Conservation (phyloP, 257 asterid genomes). For the Vinca minor region DNA sequence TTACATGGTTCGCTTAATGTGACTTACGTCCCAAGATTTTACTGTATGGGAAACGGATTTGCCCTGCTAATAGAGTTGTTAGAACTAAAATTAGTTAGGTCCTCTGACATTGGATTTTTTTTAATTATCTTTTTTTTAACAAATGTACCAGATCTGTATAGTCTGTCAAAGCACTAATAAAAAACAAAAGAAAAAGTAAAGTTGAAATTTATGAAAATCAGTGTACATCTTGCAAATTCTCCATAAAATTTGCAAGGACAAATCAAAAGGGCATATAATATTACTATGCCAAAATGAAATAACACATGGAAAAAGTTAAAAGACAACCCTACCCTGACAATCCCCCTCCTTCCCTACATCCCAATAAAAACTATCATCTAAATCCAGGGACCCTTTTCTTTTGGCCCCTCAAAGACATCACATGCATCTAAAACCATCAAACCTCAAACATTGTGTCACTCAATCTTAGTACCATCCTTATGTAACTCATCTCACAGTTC, state of each 20-base stretch:
- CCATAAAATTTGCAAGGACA: conserved; percentile 4
- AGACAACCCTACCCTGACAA: conserved; percentile 5
- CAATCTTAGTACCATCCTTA: too few species aligned
- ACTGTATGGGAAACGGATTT: too few species aligned
- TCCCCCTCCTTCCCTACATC: background rate
- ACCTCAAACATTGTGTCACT: too few species aligned
- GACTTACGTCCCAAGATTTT: too few species aligned
- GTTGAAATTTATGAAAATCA: too few species aligned
- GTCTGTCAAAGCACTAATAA: background rate
- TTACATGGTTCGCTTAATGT: too few species aligned
- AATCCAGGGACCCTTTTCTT: background rate
- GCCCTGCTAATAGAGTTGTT: too few species aligned
- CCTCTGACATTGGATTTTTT: background rate
- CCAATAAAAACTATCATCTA: conserved; percentile 6
- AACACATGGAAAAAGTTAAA: background rate
- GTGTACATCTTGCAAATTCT: background rate
- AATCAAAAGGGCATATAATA: conserved; percentile 8
- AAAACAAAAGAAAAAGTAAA: background rate
- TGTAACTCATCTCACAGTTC: too few species aligned
- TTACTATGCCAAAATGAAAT: conserved; percentile 11
- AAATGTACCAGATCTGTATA: background rate
- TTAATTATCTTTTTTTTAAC: too few species aligned
- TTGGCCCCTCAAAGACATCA: background rate
- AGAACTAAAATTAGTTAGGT: too few species aligned
- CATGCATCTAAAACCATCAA: background rate